Evolutionary conservation across 2,329 filamentous ascomycete genomes (phyloP), one percentile per base, ranked within the genome.

Genomic region (Nothopassalora personata): DNA sequence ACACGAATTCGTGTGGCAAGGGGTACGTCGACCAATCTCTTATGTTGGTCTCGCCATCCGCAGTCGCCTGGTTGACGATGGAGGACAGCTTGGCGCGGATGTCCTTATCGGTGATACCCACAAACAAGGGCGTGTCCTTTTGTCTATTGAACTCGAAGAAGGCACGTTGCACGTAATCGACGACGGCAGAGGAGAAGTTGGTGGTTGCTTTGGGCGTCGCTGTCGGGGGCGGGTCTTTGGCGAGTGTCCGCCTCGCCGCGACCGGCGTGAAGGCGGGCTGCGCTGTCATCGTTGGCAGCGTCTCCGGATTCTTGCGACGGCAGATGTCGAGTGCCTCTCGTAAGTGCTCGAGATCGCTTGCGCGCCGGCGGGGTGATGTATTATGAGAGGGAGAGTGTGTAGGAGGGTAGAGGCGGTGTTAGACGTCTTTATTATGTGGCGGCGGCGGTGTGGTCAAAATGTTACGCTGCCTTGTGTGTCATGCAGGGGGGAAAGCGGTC

Each of bases 21-120:
- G 89, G 90, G 78, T 95, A 83, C 28, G 78, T 82, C 63, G 88
- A 83, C 94, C 94, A 99, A 77, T 97, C 84, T 72, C 90, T 85
- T 28, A 81, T 81, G 71, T 88, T 81, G 70, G 97, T 83, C 57
- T 83, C 82, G 66, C 87, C 83, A 67, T 93, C 88, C 66, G 90
- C 91, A 13, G 61, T 56, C 63, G 90, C 90, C 56, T 86, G 81
- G 61, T 88, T 90, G 72, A 99, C 97, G 66, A 91, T 88, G 61
- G 87, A 79, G 75, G 93, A 96, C 64, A 99, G 79, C 71, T 91
- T 95, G 60, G 80, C 79, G 74, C 96, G 89, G 81, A 97, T 88
- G 58, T 96, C 91, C 55, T 81, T 69, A 53, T 66, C 66, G n/a
- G 70, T 70, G 58, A 81, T 77, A 58, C 73, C 76, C 13, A 71